Evolutionary conservation across 805 yeast genomes (phyloP), one percentile per base, ranked within the genome.

Genomic region (Lipomyces orientalis): DNA sequence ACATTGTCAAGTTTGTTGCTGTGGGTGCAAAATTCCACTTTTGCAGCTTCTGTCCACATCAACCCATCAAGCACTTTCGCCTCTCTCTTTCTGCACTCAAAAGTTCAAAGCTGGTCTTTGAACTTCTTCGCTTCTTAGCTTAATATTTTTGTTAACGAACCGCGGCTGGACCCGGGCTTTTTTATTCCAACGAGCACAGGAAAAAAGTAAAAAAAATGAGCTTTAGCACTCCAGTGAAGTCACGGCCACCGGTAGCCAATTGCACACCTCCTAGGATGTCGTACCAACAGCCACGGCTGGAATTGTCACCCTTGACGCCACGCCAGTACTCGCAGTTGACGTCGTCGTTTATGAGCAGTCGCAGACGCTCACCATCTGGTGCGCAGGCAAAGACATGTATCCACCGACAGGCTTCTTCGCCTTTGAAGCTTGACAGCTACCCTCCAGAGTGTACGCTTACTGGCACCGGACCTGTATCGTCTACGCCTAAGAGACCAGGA

Each of bases 361-460:
- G 66, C 4, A 55, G 62, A 19, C 31, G 37, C 19, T 59, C 73
- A 8, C 65, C 70, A 14, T 8, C 49, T 25, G 66, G 46, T 9
- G 51, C n/a, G 12, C 33, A 12, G 12, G 56, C 19, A 22, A 69
- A 69, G 68, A 54, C 64, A 29, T 29, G 61, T 25, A 70, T 71
- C 58, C 70, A 71, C 58, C 62, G 60, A 55, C 74, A 71, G 61
- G 51, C 43, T 29, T 37, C 67, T 2, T 82, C 85, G 1, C 86
- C 87, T 3, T 78, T 85, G 10, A 82, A 81, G 73, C 75, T 84
- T 56, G 85, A 84, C 69, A 79, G 83, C 25, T 80, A 81, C 8
- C 79, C 81, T 16, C 73, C 80, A 12, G 82, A 80, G 61, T 78
- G 81, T 79, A 68, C 77, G 68, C 59, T 76, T 74, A 49, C 80